Base-by-base conservation (phyloP, 768 basidiomycete species). In the Leccinum fibrillosum region DNA sequence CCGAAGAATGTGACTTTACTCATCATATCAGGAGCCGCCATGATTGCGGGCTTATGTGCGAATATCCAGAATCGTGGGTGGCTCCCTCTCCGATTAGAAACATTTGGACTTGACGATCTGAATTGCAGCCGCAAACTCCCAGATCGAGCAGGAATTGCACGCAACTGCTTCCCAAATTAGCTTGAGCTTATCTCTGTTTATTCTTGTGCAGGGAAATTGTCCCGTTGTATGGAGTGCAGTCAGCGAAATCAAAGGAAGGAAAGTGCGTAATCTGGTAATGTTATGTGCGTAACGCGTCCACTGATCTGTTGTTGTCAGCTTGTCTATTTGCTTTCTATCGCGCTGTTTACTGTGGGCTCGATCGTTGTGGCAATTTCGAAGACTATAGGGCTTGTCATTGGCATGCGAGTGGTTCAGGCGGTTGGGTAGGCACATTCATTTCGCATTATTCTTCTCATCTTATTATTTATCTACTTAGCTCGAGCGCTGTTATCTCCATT, bases 401-500 rank as follows among this genome's bases (percentile, higher is more conserved):
- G 79, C 1, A 88, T 90, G 78, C 80, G 90, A 28, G 74, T 79
- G 42, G 59, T 91, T 15, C 87, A 90, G 69, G 86, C 82, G 12
- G 71, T 77, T 55, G 89, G 89, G 83, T 84, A 67, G 35, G 77
- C 53, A n/a, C 10, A 23, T 34, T 10, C 12, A 3, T 62, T 13
- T 57, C 3, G 6, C 23, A 11, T 6, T 25, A 2, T 2, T 3
- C n/a, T 2, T 51, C 49, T 12, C 39, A 21, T 23, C 30, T 50
- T 21, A 28, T 59, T 25, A 60, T 21, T 11, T 25, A 21, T 54
- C 34, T 5, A 1, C 19, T 30, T 60, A 87, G 85, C 25, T 83
- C 85, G 7, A 83, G 85, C 51, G 86, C 88, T 1, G 85, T 89
- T 11, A 77, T 88, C n/a, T 68, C 85, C 0, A 84, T 93, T 47